Evolutionary conservation across 1,284 basidiomycete genomes (phyloP).

Genomic region (Cutaneotrichosporon cavernicola): DNA sequence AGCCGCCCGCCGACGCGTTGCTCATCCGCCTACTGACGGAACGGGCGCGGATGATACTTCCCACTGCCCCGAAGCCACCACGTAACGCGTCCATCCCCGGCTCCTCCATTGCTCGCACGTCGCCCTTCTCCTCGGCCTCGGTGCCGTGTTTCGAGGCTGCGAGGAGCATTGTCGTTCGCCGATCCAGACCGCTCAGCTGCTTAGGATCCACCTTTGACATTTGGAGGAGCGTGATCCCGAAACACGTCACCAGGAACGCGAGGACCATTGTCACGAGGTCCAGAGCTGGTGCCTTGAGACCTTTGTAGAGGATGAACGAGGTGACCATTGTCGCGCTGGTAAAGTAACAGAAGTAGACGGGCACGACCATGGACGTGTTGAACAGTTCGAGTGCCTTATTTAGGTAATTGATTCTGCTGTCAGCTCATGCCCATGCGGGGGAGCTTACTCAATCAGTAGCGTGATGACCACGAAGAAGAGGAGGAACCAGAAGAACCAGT

Average conservation of each 20-base stretch:
- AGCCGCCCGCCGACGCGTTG: background rate
- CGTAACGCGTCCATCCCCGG: constrained; percentile 83
- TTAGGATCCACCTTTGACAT: constrained; percentile 72
- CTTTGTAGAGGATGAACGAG: constrained; percentile 84
- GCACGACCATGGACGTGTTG: constrained; percentile 81
- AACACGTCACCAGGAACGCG: constrained; percentile 68
- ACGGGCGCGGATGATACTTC: constrained; percentile 82
- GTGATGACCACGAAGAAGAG: constrained; percentile 82
- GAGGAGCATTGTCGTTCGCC: constrained; percentile 78
- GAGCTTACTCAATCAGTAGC: constrained; percentile 51
- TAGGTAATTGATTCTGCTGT: constrained; percentile 79
- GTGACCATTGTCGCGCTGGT: constrained; percentile 87
- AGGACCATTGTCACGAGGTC: constrained; percentile 84
- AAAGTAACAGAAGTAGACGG: constrained; percentile 65
- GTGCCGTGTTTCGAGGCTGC: constrained; percentile 69
- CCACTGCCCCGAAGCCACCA: constrained; percentile 83
- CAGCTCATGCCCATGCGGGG: background rate
- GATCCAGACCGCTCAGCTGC: constrained; percentile 69
- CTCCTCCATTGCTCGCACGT: constrained; percentile 50
- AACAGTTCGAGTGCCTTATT: constrained; percentile 95
- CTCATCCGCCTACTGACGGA: constrained; percentile 37
- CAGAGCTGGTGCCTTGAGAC: constrained; percentile 70
- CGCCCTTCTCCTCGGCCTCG: constrained; percentile 56
- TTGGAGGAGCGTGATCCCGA: constrained; percentile 89
- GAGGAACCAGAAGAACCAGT: constrained; percentile 83